Percentiles rank a stretch among this genome's conserved stretches.
Conservation (phyloP, 306 rosid species). For the Prunus dulcis region DNA sequence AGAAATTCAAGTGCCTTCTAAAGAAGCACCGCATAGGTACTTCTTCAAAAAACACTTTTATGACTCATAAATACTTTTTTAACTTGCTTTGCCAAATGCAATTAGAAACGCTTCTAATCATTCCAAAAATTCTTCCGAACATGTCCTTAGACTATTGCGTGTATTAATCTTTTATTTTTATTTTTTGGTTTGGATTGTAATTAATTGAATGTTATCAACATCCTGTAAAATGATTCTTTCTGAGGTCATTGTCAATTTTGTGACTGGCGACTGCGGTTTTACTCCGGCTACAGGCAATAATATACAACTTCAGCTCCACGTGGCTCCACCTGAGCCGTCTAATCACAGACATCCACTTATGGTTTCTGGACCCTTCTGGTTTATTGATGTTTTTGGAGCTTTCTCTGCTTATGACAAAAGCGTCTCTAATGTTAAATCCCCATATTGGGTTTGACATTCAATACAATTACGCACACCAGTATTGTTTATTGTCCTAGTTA, state of each 20-base stretch:
- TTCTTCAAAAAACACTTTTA: no score
- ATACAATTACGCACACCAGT: not conserved
- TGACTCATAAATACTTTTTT: no score
- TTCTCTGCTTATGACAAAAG: not conserved
- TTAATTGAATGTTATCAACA: not conserved
- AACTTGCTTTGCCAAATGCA: no score
- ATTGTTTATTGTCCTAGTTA: not conserved
- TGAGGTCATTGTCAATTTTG: not conserved
- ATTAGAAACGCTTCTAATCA: no score
- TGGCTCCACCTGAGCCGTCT: not conserved
- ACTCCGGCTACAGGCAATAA: not conserved
- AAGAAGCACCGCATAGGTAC: no score
- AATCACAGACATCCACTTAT: not conserved
- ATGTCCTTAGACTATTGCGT: no score
- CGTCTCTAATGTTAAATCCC: not conserved
- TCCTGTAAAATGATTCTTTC: not conserved
- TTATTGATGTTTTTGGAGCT: not conserved
- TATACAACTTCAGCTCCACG: not conserved
- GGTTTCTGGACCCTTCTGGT: not conserved
- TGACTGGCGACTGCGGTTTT: not conserved
- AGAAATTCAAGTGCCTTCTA: no score
- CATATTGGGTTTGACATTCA: not conserved
- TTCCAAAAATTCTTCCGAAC: no score
- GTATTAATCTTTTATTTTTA: not conserved
- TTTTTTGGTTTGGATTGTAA: not conserved